Evolutionary conservation across 495 filamentous ascomycete genomes (phyloP).

Genomic region (Apiosordaria backusii): DNA sequence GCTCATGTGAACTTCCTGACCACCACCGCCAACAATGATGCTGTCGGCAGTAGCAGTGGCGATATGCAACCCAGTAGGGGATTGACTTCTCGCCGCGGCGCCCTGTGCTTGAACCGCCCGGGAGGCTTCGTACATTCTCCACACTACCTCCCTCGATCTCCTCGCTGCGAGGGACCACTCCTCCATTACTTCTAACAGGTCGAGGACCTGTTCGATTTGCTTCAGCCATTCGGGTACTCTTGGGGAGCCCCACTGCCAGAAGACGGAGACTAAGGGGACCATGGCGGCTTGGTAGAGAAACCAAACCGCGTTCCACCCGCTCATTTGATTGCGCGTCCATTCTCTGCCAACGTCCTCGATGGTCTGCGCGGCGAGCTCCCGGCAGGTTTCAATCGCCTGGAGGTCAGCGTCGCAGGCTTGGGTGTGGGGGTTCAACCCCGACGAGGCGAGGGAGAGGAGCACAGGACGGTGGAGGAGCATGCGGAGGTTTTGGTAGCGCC

Average conservation of each 20-base stretch:
- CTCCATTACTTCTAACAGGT: slow-evolving; percentile 64
- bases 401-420: slow-evolving; percentile 64
- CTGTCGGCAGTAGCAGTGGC: slow-evolving; percentile 33
- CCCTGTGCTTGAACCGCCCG: slow-evolving; percentile 37
- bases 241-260: slow-evolving; percentile 58
- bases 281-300: slow-evolving; percentile 76
- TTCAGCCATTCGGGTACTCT: slow-evolving; percentile 54
- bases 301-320: slow-evolving; percentile 81
- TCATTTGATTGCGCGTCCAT: slow-evolving; percentile 69
- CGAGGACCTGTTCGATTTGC: slow-evolving; percentile 67
- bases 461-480: slow-evolving; percentile 77
- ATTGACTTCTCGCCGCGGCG: slow-evolving; percentile 25
- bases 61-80: slow-evolving; percentile 32
- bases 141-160: slow-evolving; percentile 64
- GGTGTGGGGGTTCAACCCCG: slow-evolving; percentile 53
- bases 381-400: slow-evolving; percentile 63
- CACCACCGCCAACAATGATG: slow-evolving; percentile 31
- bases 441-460: slow-evolving; percentile 67
- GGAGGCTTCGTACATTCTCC: slow-evolving; percentile 64
- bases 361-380: slow-evolving; percentile 63
- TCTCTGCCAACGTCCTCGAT: slow-evolving; percentile 68
- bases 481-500: slow-evolving; percentile 74
- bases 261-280: slow-evolving; percentile 70
- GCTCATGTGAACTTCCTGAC: slow-evolving; percentile 44
- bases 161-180: slow-evolving; percentile 69